Evolutionary conservation across 768 basidiomycete genomes (phyloP).

Genomic region (Boletales sp.): DNA sequence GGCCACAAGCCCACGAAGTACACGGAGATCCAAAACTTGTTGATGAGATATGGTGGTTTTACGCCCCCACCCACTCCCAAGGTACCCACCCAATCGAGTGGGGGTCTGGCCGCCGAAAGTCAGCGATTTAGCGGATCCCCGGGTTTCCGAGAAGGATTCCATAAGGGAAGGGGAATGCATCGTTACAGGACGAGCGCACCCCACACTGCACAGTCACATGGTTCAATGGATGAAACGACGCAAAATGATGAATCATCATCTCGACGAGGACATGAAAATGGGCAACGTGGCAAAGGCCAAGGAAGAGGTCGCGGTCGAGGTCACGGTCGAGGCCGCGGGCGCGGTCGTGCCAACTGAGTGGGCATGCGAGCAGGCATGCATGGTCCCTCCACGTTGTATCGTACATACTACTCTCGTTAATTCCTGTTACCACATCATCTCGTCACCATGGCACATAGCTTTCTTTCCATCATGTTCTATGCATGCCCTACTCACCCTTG

Average conservation of each 20-base stretch:
- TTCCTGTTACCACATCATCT: constrained; percentile 19
- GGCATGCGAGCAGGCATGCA: neutral
- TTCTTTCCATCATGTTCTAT: constrained; percentile 15
- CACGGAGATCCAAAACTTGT: constrained; percentile 49
- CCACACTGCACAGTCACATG: neutral
- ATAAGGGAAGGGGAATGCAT: constrained; percentile 9
- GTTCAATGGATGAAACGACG: constrained; percentile 1
- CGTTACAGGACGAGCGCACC: constrained; percentile 4
- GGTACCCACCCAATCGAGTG: constrained; percentile 2
- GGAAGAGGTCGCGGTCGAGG: constrained; percentile 40
- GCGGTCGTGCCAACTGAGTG: constrained; percentile 29
- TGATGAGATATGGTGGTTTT: constrained; percentile 50
- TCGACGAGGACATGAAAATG: constrained; percentile 9
- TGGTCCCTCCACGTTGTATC: constrained; percentile 16
- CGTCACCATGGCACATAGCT: constrained; percentile 16
- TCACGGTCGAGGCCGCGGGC: constrained; percentile 36
- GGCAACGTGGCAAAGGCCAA: constrained; percentile 36
- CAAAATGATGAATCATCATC: constrained; percentile 13
- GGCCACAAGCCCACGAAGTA: constrained; percentile 34
- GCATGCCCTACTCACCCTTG: constrained; percentile 21
- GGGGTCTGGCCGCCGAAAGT: constrained; percentile 10
- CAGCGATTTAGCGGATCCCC: constrained; percentile 10
- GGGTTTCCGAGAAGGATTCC: constrained; percentile 3
- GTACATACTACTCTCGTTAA: constrained; percentile 10
- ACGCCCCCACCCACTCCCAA: constrained; percentile 41